phyloP scores from a whole-genome alignment of 2,329 filamentous ascomycete species.

The Pseudogymnoascus sp. region DNA sequence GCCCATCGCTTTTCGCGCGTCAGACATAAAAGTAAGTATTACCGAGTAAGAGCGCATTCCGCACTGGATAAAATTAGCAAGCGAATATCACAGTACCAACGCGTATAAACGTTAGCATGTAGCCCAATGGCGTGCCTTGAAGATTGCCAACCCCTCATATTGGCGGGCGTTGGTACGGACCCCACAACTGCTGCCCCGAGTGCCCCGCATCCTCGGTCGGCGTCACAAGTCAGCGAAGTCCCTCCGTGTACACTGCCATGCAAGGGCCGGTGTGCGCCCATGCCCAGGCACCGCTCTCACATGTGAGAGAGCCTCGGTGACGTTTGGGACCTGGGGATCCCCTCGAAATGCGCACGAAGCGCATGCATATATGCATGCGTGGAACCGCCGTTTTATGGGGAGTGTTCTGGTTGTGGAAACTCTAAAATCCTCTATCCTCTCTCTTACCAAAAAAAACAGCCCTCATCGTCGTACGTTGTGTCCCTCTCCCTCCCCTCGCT shows the following conservation, averaged over 20 bases:
- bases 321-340: constrained; percentile 4
- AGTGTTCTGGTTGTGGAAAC: neutral
- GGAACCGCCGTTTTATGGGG: neutral
- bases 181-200: neutral
- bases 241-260: neutral
- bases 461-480: neutral
- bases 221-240: constrained; percentile 2
- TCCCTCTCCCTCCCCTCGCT: neutral
- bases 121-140: neutral
- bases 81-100: neutral
- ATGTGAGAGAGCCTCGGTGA: constrained; percentile 8
- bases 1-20: neutral
- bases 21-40: neutral
- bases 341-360: neutral
- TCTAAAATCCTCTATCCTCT: neutral
- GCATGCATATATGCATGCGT: neutral
- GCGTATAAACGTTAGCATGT: neutral
- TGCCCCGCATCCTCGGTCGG: constrained; percentile 6
- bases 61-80: neutral
- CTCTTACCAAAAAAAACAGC: neutral
- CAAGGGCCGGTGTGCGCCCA: neutral
- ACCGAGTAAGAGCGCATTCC: neutral
- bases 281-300: neutral
- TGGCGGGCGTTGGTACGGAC: neutral
- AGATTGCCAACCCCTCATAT: constrained; percentile 5